Evolutionary conservation across 306 rosid genomes (phyloP), one percentile per base, ranked within the genome.

Genomic region (Trifolium pratense): DNA sequence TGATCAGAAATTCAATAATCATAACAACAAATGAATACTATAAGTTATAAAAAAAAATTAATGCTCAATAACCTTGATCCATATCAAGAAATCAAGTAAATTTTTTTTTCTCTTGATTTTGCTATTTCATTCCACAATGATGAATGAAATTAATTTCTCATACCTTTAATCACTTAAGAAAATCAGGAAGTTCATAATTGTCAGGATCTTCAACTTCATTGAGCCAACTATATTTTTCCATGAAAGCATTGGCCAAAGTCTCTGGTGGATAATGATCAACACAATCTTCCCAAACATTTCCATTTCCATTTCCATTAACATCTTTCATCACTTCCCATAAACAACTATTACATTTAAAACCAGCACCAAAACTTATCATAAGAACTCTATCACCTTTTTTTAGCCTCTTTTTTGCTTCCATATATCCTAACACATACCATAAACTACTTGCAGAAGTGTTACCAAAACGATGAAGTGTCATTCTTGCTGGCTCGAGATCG

Each of bases 361-460:
- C 98, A 4, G 93, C 97, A 18, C 98, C 98, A 71, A 93, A 93
- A 69, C 97, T 91, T 77, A 93, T 91, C 98, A 93, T 93, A 31
- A 93, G 66, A 5, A 93, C 84, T 0, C 74, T 91, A 4, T 89
- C 87, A 0, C 90, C 92, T 36, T 82, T 89, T 73, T 82, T 90
- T 1, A 93, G 81, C 74, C 98, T 85, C 75, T 89, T 86, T 80
- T 93, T 93, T 0, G 93, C 98, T 37, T 93, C 98, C 98, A 93
- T 93, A 74, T 93, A 93, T 10, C 85, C 96, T 13, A 93, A 48
- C 4, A 93, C 97, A 63, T 93, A 93, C 98, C 98, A 93, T 7
- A 93, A 73, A 65, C 97, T 91, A 62, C 92, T 74, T 0, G 98
- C 98, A 0, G 97, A 93, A 0, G 98, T 93, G 87, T 91, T 93